phyloP scores from a whole-genome alignment of 1,284 basidiomycete genomes.

The Grifola frondosa region DNA sequence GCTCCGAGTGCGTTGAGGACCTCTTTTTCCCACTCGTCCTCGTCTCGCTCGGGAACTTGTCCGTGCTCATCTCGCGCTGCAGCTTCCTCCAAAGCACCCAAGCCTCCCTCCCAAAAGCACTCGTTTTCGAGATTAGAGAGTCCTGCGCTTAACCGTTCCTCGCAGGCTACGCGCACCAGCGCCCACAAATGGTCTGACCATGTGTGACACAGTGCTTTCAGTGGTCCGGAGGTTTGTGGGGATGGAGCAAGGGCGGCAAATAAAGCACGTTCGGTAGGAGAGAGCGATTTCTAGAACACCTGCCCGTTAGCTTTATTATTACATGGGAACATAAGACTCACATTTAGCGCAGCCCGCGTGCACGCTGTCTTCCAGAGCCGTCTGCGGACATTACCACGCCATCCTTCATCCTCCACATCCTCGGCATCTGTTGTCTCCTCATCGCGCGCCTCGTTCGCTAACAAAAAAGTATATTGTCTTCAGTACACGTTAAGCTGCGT shows the following conservation, averaged over 20 bases:
- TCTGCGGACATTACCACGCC: conserved; percentile 73
- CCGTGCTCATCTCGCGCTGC: conserved; percentile 27
- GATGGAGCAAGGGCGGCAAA: conserved; percentile 88
- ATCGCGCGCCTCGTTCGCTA: conserved; percentile 51
- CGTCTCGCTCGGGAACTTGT: conserved; percentile 39
- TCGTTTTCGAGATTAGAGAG: conserved; percentile 50
- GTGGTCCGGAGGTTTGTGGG: conserved; percentile 70
- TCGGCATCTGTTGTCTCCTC: conserved; percentile 53
- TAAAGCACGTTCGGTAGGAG: conserved; percentile 77
- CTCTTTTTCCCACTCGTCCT: conserved; percentile 64
- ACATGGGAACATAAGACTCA: conserved; percentile 34
- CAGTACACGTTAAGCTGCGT: not conserved
- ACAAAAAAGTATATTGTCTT: not conserved
- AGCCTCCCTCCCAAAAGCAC: conserved; percentile 64
- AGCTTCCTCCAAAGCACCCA: conserved; percentile 38
- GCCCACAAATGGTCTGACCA: conserved; percentile 99
- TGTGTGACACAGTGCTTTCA: conserved; percentile 77
- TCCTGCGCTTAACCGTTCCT: conserved; percentile 72
- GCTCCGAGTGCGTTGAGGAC: conserved; percentile 52
- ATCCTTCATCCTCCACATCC: conserved; percentile 46
- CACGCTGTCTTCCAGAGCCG: conserved; percentile 87
- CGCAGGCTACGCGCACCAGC: conserved; percentile 81
- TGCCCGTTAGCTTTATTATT: too few relatives aligned
- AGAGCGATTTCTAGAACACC: conserved; percentile 62
- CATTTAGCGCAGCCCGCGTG: conserved; percentile 75